Evolutionary conservation across 2,329 filamentous ascomycete genomes (phyloP), one percentile per base, ranked within the genome.

Genomic region (Fusarium albidum): DNA sequence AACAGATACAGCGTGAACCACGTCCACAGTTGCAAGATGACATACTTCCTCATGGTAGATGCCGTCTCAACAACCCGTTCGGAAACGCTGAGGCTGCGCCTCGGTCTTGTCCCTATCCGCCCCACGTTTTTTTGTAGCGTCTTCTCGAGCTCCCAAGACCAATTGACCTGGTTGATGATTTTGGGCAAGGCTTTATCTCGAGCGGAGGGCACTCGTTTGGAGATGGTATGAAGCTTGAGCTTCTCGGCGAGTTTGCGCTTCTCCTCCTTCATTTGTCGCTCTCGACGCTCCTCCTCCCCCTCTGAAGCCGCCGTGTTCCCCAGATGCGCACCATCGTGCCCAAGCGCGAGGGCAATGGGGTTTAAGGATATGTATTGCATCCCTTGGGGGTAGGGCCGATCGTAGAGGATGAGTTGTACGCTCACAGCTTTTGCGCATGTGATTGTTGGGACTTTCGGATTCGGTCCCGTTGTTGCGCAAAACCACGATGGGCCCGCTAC

Each of bases 341-440:
- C 90, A 12, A 99, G 78, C 1, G 92, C 92, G 34, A 99, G 80
- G 1, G 92, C 88, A 44, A 99, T 98, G 0, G 95, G 94, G 25
- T 86, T 84, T 15, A 97, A 79, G 1, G 95, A 99, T 64, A 98
- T 89, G 73, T 98, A 99, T 73, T 99, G 94, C 95, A 99, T 98
- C 49, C 87, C 85, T 27, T 83, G 86, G 0, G 95, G 94, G 50
- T 89, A 84, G 1, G 95, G 95, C 39, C 93, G 83, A 66, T 96
- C 87, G 73, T 96, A 99, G 51, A 96, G 81, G 52, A 98, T 90
- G 37, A 97, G 84, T 70, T 99, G 95, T 38, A 96, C 85, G 38
- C 87, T 91, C 15, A 89, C 80, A 6, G 86, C 85, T 57, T 84
- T 83, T 40, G 87, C 82, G 52, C 90, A 96, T 50, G 84, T 86